These are phyloP conservation scores for Aspergillus niger DNA, from an alignment of 2,329 filamentous ascomycete species.

Conservation along the genomic window DNA sequence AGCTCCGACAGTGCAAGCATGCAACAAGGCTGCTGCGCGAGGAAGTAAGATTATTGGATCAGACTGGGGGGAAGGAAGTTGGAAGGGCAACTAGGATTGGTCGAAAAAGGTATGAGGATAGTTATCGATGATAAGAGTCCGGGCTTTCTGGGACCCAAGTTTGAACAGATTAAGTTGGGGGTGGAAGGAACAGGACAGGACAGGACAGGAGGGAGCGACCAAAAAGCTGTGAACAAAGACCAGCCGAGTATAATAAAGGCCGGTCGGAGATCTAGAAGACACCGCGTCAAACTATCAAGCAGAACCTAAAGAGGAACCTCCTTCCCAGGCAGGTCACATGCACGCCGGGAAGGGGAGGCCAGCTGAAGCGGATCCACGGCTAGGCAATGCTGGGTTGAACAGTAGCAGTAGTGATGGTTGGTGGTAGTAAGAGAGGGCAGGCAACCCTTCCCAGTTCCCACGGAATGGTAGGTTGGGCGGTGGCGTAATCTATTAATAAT, in stretches of 20 bases:
- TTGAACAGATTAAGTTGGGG: no score
- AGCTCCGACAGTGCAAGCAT: constrained; percentile 12
- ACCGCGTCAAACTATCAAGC: neutral
- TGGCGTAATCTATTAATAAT: constrained; percentile 29
- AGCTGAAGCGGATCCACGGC: constrained; percentile 16
- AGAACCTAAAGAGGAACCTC: neutral
- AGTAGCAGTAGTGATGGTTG: no score
- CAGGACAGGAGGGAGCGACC: no score
- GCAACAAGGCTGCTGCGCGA: constrained; percentile 34
- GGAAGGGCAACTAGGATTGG: neutral
- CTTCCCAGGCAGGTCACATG: constrained; percentile 18
- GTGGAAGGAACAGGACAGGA: no score
- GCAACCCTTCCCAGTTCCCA: constrained; percentile 8
- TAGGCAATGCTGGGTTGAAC: neutral
- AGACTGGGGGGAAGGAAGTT: neutral
- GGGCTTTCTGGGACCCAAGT: no score
- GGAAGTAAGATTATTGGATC: constrained; percentile 24
- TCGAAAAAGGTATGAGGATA: neutral
- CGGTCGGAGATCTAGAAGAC: no score
- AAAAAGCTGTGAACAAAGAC: no score
- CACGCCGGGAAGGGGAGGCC: constrained; percentile 11
- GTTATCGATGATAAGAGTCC: constrained; percentile 7
- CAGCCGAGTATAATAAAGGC: neutral
- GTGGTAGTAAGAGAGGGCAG: neutral
- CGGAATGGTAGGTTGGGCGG: constrained; percentile 17